phyloP scores from a whole-genome alignment of 2,329 filamentous ascomycete genomes.

The Xylaria sp. region DNA sequence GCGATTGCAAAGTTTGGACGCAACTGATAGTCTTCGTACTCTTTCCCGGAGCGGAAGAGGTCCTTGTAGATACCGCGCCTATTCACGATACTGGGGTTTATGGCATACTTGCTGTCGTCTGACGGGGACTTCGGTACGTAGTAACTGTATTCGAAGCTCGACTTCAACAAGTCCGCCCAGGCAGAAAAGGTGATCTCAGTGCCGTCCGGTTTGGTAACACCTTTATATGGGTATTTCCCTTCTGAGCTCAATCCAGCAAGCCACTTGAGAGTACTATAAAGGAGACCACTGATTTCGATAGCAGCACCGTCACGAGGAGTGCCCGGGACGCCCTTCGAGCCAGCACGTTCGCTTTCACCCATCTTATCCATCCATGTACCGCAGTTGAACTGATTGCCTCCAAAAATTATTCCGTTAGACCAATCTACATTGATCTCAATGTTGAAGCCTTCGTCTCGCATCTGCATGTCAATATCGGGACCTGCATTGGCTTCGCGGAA shows the following conservation, averaged over 20 bases:
- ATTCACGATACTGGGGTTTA: conserved; percentile 83
- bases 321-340: conserved; percentile 91
- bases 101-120: conserved; percentile 80
- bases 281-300: conserved; percentile 91
- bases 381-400: conserved; percentile 93
- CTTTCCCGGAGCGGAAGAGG: conserved; percentile 90
- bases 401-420: conserved; percentile 89
- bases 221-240: conserved; percentile 76
- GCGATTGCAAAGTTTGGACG: conserved; percentile 94
- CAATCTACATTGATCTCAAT: conserved; percentile 92
- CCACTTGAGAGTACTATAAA: conserved; percentile 91
- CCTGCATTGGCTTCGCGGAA: conserved; percentile 97
- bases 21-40: conserved; percentile 97
- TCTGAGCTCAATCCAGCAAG: conserved; percentile 72
- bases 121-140: conserved; percentile 77
- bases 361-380: conserved; percentile 99
- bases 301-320: conserved; percentile 97
- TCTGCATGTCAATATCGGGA: conserved; percentile 86
- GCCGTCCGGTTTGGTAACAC: conserved; percentile 74
- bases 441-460: conserved; percentile 92
- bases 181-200: conserved; percentile 73
- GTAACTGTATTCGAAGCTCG: conserved; percentile 92
- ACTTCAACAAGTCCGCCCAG: conserved; percentile 83
- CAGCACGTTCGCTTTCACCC: conserved; percentile 94
- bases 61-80: conserved; percentile 98